These are phyloP conservation scores for Hysterangium stoloniferum DNA, from an alignment of 768 basidiomycete genomes.

Conservation along the genomic window DNA sequence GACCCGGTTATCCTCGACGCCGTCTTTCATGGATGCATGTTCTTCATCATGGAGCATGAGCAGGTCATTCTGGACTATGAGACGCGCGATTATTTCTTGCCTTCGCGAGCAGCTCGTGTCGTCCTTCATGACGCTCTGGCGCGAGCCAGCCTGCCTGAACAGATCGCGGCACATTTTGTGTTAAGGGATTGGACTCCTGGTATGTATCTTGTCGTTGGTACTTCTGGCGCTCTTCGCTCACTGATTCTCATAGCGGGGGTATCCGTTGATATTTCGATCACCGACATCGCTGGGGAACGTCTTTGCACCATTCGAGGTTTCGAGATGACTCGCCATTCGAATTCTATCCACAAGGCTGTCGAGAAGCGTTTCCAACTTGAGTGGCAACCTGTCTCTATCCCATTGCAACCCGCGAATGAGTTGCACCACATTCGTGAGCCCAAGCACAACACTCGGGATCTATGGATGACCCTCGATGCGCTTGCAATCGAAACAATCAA, in stretches of 20 bases:
- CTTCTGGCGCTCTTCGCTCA: not conserved
- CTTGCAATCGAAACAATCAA: constrained; percentile 9
- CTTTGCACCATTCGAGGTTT: constrained; percentile 24
- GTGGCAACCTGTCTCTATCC: constrained; percentile 26
- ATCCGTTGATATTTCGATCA: constrained; percentile 22
- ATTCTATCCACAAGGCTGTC: constrained; percentile 20
- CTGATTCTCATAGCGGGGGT: constrained; percentile 16
- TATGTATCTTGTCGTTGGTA: constrained; percentile 10
- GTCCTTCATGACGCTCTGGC: constrained; percentile 17
- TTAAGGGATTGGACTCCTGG: constrained; percentile 25
- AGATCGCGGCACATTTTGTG: constrained; percentile 21
- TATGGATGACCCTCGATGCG: constrained; percentile 7
- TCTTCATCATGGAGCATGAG: constrained; percentile 22
- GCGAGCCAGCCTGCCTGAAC: constrained; percentile 11
- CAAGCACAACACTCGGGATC: constrained; percentile 3
- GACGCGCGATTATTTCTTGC: constrained; percentile 25
- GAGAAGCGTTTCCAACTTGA: constrained; percentile 25
- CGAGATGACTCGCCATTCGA: constrained; percentile 26
- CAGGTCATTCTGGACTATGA: constrained; percentile 25
- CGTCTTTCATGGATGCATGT: constrained; percentile 23
- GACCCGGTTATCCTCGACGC: constrained; percentile 33
- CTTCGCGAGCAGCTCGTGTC: constrained; percentile 18
- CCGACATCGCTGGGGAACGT: constrained; percentile 20
- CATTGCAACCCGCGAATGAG: constrained; percentile 10
- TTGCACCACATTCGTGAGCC: not conserved